Conservation (phyloP, 768 basidiomycete genomes). For the Leucocoprinus sp. region DNA sequence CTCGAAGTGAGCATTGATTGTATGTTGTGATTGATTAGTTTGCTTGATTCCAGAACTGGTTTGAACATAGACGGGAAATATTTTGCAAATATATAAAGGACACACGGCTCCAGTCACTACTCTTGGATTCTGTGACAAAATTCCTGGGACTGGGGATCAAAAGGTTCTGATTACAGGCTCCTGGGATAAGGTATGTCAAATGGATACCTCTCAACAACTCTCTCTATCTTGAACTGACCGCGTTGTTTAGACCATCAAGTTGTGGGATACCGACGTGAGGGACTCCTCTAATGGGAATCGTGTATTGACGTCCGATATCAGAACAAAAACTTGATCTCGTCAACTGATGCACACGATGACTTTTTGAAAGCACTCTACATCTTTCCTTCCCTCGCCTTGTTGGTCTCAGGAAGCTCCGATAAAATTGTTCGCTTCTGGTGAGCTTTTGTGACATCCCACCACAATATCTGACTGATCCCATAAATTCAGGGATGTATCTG, state of each 20-base stretch:
- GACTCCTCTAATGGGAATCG: conserved; percentile 4
- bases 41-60: not conserved
- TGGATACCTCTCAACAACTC: not conserved
- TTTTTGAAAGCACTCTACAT: conserved; percentile 84
- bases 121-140: conserved; percentile 55
- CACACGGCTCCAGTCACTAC: conserved; percentile 88
- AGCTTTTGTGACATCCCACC: conserved; percentile 18
- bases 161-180: conserved; percentile 78
- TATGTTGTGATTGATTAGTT: not conserved
- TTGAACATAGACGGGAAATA: conserved; percentile 69
- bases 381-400: conserved; percentile 52
- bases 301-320: conserved; percentile 21
- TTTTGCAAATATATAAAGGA: conserved; percentile 65
- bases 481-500: conserved; percentile 55
- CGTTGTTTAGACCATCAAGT: conserved; percentile 59
- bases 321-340: conserved; percentile 64
- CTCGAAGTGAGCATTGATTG: conserved; percentile 51
- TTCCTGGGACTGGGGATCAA: conserved; percentile 28
- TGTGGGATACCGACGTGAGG: conserved; percentile 77
- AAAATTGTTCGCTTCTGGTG: conserved; percentile 85
- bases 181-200: conserved; percentile 71
- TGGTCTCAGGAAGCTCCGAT: conserved; percentile 87
- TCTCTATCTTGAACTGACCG: conserved; percentile 6
- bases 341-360: conserved; percentile 75
- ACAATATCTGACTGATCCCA: not conserved